Evolutionary conservation across 2,329 filamentous ascomycete species (phyloP).

Genomic region (Phialocephala subalpina): DNA sequence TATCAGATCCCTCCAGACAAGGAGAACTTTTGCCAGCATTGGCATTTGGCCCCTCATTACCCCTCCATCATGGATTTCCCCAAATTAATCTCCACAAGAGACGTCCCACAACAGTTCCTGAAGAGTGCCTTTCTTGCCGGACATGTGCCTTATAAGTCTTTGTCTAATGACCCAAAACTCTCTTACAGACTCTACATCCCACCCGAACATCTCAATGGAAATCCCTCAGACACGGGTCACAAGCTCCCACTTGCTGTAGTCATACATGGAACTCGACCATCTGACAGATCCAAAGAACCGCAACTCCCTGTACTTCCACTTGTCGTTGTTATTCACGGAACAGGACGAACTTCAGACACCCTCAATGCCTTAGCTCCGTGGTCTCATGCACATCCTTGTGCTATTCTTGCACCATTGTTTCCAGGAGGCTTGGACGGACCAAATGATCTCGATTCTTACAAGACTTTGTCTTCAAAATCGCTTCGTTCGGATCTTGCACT

Average conservation of each 20-base stretch:
- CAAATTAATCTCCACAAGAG: slow-evolving; percentile 15
- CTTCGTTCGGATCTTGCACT: slow-evolving; percentile 38
- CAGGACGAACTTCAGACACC: slow-evolving; percentile 34
- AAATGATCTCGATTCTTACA: slow-evolving; percentile 44
- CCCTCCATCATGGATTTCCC: background rate
- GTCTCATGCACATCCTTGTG: slow-evolving; percentile 15
- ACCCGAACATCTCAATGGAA: slow-evolving; percentile 35
- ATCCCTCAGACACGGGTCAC: background rate
- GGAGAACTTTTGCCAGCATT: background rate
- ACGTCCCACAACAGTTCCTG: slow-evolving; percentile 38
- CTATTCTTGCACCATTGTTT: slow-evolving; percentile 44
- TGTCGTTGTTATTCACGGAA: slow-evolving; percentile 44
- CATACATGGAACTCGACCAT: slow-evolving; percentile 42
- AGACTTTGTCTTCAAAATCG: slow-evolving; percentile 36
- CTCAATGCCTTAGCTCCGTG: background rate
- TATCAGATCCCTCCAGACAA: background rate
- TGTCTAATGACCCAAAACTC: slow-evolving; percentile 38
- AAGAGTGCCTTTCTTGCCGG: slow-evolving; percentile 39
- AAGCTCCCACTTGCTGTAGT: slow-evolving; percentile 41
- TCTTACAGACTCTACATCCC: slow-evolving; percentile 44
- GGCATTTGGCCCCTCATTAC: background rate
- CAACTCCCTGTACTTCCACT: slow-evolving; percentile 35
- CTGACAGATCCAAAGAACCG: background rate
- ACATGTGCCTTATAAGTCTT: slow-evolving; percentile 37
- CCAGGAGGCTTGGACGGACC: slow-evolving; percentile 42